These are phyloP conservation scores for Coniochaeta sp. DNA, from an alignment of 2,329 filamentous ascomycete species.

Conservation along the genomic window DNA sequence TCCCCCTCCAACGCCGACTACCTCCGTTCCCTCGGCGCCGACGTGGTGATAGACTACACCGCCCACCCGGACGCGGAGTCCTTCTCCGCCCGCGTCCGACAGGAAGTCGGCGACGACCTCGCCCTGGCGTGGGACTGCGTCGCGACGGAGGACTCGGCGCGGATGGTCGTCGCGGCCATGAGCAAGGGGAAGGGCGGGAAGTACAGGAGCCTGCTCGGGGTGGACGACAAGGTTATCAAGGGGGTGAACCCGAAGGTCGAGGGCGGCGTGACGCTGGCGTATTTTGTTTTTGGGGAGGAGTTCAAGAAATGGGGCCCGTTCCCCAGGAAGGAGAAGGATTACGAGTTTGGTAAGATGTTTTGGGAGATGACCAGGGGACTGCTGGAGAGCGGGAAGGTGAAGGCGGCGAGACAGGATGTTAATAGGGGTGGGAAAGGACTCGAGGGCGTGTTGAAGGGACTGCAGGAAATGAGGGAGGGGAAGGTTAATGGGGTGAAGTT, in stretches of 20 bases:
- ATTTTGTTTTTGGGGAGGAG: constrained; percentile 30
- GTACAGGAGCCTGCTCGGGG: constrained; percentile 19
- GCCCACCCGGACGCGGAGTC: constrained; percentile 30
- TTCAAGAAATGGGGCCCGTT: constrained; percentile 19
- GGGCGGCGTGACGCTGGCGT: constrained; percentile 25
- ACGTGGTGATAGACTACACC: constrained; percentile 40
- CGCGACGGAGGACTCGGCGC: constrained; percentile 15
- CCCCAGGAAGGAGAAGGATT: constrained; percentile 20
- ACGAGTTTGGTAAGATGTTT: constrained; percentile 25
- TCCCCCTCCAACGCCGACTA: constrained; percentile 31
- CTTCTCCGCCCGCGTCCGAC: constrained; percentile 14
- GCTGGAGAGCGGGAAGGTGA: constrained; percentile 25
- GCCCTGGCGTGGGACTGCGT: constrained; percentile 29
- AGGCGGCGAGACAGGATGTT: constrained; percentile 19
- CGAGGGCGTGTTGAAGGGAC: constrained; percentile 22
- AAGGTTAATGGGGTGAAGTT: constrained; percentile 31
- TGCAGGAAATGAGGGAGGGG: constrained; percentile 20
- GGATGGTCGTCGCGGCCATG: constrained; percentile 23
- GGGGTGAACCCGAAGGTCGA: constrained; percentile 8
- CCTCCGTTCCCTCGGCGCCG: constrained; percentile 35
- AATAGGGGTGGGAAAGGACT: constrained; percentile 21
- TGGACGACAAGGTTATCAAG: constrained; percentile 6
- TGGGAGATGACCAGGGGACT: constrained; percentile 23
- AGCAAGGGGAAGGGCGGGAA: constrained; percentile 21
- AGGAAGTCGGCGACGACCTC: constrained; percentile 16